Evolutionary conservation across 805 yeast species (phyloP).

Genomic region (Wickerhamomyces alni): DNA sequence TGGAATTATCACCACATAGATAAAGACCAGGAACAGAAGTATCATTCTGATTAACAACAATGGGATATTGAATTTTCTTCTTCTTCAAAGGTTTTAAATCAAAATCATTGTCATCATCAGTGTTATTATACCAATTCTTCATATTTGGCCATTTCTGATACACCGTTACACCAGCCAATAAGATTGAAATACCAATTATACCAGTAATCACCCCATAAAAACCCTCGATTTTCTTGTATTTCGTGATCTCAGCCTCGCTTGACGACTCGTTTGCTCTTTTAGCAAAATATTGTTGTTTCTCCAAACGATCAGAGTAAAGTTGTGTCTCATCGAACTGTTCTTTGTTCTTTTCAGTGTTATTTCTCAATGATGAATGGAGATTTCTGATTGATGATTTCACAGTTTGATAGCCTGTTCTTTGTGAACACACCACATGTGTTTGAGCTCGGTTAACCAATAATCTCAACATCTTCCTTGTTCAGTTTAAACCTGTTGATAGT

Average conservation of each 20-base stretch:
- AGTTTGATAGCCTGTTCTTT: no score
- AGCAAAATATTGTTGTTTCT: no score
- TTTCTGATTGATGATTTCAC: no score
- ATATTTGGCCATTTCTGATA: conserved; percentile 24
- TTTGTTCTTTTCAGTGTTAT: no score
- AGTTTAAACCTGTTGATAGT: no score
- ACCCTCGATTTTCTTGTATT: conserved; percentile 13
- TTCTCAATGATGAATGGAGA: no score
- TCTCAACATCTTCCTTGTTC: no score
- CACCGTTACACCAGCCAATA: conserved; percentile 2
- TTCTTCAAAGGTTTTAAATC: conserved; percentile 15
- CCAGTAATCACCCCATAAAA: conserved; percentile 16
- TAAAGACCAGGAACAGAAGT: conserved; percentile 52
- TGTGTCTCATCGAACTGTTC: conserved; percentile 28
- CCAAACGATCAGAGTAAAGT: conserved; percentile 21
- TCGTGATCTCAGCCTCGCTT: conserved; percentile 14
- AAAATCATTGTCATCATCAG: conserved; percentile 17
- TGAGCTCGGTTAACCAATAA: no score
- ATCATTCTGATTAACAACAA: conserved; percentile 28
- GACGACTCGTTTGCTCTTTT: no score
- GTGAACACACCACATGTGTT: no score
- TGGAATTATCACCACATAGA: conserved; percentile 53
- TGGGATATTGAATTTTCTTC: conserved; percentile 23
- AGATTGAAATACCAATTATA: conserved; percentile 7
- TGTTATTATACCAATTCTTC: conserved; percentile 23